A percentile compares a stretch with the other conserved stretches of the same genome.
These are phyloP conservation scores for Dictyostelium intermedium DNA, from an alignment of 78 protist species.

Conservation along the genomic window DNA sequence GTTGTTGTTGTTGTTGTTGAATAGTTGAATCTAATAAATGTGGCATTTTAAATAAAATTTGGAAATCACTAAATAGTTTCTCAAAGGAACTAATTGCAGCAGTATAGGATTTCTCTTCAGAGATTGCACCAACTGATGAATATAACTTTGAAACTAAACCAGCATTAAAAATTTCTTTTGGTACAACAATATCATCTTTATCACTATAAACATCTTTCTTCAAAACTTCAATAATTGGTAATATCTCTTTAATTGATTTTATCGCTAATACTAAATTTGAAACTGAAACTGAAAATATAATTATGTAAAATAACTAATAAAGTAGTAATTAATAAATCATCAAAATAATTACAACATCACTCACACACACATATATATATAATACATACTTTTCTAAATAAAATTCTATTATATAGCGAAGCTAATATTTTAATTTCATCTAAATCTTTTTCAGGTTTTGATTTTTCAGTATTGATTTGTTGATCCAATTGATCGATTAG, in stretches of 20 bases:
- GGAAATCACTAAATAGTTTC: constrained; percentile 10
- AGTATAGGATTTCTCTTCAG: not conserved
- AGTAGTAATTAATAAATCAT: not conserved
- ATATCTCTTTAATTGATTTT: constrained; percentile 1
- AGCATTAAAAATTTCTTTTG: constrained; percentile 7
- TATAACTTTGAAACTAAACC: not conserved
- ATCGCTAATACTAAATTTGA: constrained; percentile 8
- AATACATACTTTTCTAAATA: constrained; percentile 27
- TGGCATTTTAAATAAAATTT: constrained; percentile 26
- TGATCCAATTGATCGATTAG: not conserved
- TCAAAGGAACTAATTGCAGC: not conserved
- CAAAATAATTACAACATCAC: too few relatives aligned
- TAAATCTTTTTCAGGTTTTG: not conserved
- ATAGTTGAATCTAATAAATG: constrained; percentile 13
- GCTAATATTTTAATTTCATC: not conserved
- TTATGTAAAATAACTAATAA: constrained; percentile 1
- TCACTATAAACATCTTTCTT: not conserved
- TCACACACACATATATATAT: too few relatives aligned
- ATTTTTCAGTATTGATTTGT: not conserved
- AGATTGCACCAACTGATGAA: not conserved
- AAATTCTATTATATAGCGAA: constrained; percentile 12
- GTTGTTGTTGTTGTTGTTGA: not conserved
- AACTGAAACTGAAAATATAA: constrained; percentile 10
- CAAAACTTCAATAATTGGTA: not conserved
- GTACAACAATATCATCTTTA: constrained; percentile 15